Evolutionary conservation across 345 rosid species (phyloP).

Genomic region (Gossypium ekmanianum): DNA sequence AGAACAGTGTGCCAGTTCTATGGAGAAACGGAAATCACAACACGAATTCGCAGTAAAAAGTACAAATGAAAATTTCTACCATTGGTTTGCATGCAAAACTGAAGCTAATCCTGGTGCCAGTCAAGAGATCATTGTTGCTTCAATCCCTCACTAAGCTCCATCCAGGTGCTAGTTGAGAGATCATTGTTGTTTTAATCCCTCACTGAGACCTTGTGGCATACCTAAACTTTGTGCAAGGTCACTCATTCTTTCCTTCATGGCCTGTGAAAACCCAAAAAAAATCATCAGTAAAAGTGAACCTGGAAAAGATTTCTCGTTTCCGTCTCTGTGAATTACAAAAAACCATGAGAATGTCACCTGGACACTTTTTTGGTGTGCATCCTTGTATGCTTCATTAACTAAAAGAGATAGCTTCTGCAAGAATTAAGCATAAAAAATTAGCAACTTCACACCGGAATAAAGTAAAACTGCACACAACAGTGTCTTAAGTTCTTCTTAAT

Average conservation of each 20-base stretch:
- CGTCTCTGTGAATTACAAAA: background rate
- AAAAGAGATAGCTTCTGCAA: conserved; percentile 72
- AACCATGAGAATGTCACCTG: conserved; percentile 34
- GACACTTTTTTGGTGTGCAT: conserved; percentile 86
- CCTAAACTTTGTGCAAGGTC: conserved; percentile 93
- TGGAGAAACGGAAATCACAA: background rate
- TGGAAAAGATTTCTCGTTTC: background rate
- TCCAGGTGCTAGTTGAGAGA: background rate
- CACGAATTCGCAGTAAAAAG: background rate
- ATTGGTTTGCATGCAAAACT: conserved; percentile 26
- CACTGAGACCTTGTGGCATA: conserved; percentile 78
- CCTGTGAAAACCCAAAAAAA: conserved; percentile 36
- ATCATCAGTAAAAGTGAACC: conserved; percentile 12
- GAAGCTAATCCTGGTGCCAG: conserved; percentile 8
- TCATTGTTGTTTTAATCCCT: conserved; percentile 50
- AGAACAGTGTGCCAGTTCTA: background rate
- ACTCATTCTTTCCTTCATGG: conserved; percentile 87
- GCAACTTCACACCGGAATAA: background rate
- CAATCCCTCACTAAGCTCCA: conserved; percentile 46
- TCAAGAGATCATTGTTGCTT: conserved; percentile 31
- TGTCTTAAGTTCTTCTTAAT: background rate
- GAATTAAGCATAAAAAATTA: conserved; percentile 7
- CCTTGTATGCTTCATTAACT: conserved; percentile 87
- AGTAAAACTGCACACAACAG: background rate
- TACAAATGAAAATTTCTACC: conserved; percentile 12